A percentile compares a stretch with the other conserved stretches of the same genome.
phyloP scores from a whole-genome alignment of 192 early-diverging fungal species.

The Podila epicladia region DNA sequence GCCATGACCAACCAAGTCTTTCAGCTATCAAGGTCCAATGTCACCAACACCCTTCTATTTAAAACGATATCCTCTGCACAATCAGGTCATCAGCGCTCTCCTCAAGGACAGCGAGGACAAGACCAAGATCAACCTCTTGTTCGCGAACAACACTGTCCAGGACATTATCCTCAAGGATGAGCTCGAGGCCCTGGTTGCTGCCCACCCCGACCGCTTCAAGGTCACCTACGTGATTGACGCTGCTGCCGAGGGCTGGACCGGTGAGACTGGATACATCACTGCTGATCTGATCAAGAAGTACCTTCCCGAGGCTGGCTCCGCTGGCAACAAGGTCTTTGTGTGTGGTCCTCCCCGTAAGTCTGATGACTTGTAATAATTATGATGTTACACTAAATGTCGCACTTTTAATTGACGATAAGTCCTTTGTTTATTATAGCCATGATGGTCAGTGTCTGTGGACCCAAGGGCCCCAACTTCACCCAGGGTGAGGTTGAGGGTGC shows the following conservation, averaged over 20 bases:
- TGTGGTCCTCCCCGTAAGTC: slow-evolving; percentile 29
- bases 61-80: background rate
- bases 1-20: background rate
- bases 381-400: slow-evolving; percentile 20
- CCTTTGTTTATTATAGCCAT: slow-evolving; percentile 53
- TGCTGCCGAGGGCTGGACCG: slow-evolving; percentile 71
- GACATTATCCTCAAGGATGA: slow-evolving; percentile 76
- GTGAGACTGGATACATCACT: slow-evolving; percentile 79
- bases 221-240: slow-evolving; percentile 75
- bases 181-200: slow-evolving; percentile 64
- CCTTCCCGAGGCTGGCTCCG: slow-evolving; percentile 69
- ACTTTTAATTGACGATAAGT: slow-evolving; percentile 29
- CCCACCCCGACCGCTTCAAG: slow-evolving; percentile 71
- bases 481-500: slow-evolving; percentile 88
- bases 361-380: background rate
- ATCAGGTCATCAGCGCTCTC: slow-evolving; percentile 65
- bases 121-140: slow-evolving; percentile 78
- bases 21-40: background rate
- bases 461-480: slow-evolving; percentile 81
- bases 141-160: slow-evolving; percentile 71
- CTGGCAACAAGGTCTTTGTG: slow-evolving; percentile 58
- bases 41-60: slow-evolving; percentile 38
- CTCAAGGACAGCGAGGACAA: slow-evolving; percentile 70
- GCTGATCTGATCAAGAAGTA: slow-evolving; percentile 73
- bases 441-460: slow-evolving; percentile 76